Evolutionary conservation across 495 filamentous ascomycete genomes (phyloP), one percentile per base, ranked within the genome.

Genomic region (Lentithecium fluviatile): DNA sequence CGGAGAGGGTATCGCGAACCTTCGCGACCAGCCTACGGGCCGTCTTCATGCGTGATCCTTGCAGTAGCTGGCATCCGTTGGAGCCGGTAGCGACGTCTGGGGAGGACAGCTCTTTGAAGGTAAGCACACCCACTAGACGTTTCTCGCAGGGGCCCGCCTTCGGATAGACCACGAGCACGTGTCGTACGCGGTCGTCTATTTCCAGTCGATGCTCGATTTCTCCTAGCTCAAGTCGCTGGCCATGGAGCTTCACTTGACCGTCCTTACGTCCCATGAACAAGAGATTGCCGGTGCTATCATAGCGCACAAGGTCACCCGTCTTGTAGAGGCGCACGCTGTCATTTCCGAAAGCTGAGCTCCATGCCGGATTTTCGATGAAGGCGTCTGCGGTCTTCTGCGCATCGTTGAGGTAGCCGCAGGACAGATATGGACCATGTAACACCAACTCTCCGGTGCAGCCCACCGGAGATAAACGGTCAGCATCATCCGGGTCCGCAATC

Each of bases 391-490:
- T 82, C 57, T 77, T 79, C 6, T 75, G 72, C 0, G 71, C 66
- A 25, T 81, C 75, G 20, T 77, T 74, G 32, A 80, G 58, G 52
- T 83, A 83, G 4, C 77, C 77, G 24, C 75, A 70, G 37, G 74
- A 79, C 10, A 32, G 29, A 10, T 4, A 32, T 32, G 29, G 29
- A 10, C 29, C 29, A 3, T 32, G 29, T 10, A 26, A 70, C 8
- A 81, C 70, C 25, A 83, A 56, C 62, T 83, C 81, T 1, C 81
- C 80, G 1, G 79, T 72, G 7, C 69, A 73, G 25, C 81, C 81
- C 12, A 83, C 70, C 0, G 80, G 79, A 58, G 74, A 68, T 6
- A 80, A 69, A 7, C 52, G 58, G 7, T 80, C 69, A 43, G 78
- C 74, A 46, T 78, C 66, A 20, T 77, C 66, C 1, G 76, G 74